Percentiles rank a stretch among this genome's conserved stretches.
phyloP scores from a whole-genome alignment of 2,329 filamentous ascomycete species.

The Exophiala calicioides region DNA sequence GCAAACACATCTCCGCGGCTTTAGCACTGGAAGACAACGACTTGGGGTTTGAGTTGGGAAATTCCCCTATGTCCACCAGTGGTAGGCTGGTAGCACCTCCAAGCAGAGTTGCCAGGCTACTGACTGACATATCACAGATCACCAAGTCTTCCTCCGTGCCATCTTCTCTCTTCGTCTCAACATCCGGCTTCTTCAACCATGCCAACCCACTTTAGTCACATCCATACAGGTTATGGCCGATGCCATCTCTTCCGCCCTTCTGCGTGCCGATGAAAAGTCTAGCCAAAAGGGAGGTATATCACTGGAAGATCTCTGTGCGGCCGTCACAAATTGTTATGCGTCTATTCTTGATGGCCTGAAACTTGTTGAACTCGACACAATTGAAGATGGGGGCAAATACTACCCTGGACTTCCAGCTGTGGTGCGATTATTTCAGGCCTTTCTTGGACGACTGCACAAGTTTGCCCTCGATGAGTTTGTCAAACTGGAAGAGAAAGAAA shows the following conservation, averaged over 20 bases:
- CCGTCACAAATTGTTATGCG: slow-evolving; percentile 10
- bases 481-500: slow-evolving; percentile 6
- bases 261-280: not conserved
- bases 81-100: too few species aligned
- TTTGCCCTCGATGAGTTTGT: slow-evolving; percentile 22
- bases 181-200: slow-evolving; percentile 8
- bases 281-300: not conserved
- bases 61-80: slow-evolving; percentile 1
- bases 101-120: too few species aligned
- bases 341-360: slow-evolving; percentile 8
- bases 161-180: slow-evolving; percentile 12
- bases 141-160: slow-evolving; percentile 14
- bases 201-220: not conserved
- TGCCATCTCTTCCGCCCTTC: slow-evolving; percentile 8
- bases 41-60: not conserved
- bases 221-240: slow-evolving; percentile 5
- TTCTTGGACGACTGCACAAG: slow-evolving; percentile 24
- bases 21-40: slow-evolving; percentile 5
- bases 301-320: slow-evolving; percentile 3
- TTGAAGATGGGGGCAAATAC: not conserved
- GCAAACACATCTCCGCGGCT: not conserved
- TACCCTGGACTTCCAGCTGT: slow-evolving; percentile 11
- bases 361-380: not conserved
- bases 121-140: slow-evolving; percentile 10
- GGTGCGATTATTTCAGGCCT: slow-evolving; percentile 19